Percentiles rank a stretch among this genome's conserved stretches.
Evolutionary conservation across 1,139 yeast genomes (phyloP).

Genomic region (Saccharomyces hybrid): DNA sequence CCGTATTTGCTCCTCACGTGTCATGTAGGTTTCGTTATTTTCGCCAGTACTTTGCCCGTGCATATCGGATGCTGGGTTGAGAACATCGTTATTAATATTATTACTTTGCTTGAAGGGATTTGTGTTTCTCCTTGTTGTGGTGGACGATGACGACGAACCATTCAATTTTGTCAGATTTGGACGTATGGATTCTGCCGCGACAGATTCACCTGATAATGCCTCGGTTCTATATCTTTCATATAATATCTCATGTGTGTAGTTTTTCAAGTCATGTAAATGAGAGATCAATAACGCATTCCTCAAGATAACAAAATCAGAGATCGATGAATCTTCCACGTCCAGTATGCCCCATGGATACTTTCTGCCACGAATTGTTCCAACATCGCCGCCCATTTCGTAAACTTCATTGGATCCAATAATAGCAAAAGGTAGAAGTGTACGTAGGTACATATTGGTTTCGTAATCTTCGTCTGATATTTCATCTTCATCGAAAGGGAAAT

Average conservation of each 20-base stretch:
- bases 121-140: constrained; percentile 8
- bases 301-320: constrained; percentile 77
- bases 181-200: neutral
- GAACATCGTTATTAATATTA: constrained; percentile 1
- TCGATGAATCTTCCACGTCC: constrained; percentile 77
- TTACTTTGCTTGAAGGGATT: constrained; percentile 2
- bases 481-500: constrained; percentile 61
- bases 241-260: constrained; percentile 82
- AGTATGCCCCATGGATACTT: constrained; percentile 93
- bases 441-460: constrained; percentile 71
- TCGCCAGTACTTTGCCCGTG: constrained; percentile 11
- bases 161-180: neutral
- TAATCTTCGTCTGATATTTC: constrained; percentile 66
- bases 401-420: constrained; percentile 67
- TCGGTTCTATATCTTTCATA: constrained; percentile 93
- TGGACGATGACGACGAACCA: constrained; percentile 9
- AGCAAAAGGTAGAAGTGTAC: constrained; percentile 79
- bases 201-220: constrained; percentile 51
- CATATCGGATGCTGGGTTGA: constrained; percentile 5
- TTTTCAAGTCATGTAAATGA: constrained; percentile 91
- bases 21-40: constrained; percentile 40
- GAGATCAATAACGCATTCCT: constrained; percentile 80
- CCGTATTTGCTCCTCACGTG: constrained; percentile 74
- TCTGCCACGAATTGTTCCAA: constrained; percentile 65
- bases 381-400: constrained; percentile 46